Percentiles rank a stretch among this genome's conserved stretches.
phyloP scores from a whole-genome alignment of 148 eudicot genomes.

The Rhododendron ferrugineum region DNA sequence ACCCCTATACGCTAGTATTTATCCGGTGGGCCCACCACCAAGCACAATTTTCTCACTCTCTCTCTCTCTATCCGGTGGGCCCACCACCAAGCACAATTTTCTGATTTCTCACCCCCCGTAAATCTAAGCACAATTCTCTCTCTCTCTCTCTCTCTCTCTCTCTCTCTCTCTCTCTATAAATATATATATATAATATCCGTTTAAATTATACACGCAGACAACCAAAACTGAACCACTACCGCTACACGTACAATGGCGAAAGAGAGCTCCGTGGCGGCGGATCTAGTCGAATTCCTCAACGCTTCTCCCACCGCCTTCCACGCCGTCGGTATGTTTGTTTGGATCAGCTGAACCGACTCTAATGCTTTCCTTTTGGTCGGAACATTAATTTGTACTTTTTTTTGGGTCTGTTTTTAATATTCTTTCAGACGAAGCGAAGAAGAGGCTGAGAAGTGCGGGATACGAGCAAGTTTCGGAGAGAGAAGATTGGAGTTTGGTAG shows the following conservation, averaged over 20 bases:
- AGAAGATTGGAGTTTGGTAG: conserved; percentile 70
- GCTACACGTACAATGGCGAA: conserved; percentile 18
- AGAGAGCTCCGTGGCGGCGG: conserved; percentile 46
- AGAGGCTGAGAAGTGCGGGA: conserved; percentile 61
- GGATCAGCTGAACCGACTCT: neutral
- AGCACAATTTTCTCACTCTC: too few species aligned
- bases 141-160: too few species aligned
- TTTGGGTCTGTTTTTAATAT: neutral
- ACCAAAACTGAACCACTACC: too few species aligned
- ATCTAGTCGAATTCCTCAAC: conserved; percentile 63
- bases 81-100: too few species aligned
- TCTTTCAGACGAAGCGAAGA: conserved; percentile 80
- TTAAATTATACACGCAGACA: too few species aligned
- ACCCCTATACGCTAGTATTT: too few species aligned
- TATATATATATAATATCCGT: too few species aligned
- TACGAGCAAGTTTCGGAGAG: conserved; percentile 74
- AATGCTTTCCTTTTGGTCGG: neutral
- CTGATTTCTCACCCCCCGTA: too few species aligned
- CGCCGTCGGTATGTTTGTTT: conserved; percentile 57
- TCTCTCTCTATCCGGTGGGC: too few species aligned
- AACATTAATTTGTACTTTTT: neutral
- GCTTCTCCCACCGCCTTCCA: conserved; percentile 92
- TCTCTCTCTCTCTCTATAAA: too few species aligned
- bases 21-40: too few species aligned
- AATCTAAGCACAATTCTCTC: too few species aligned